A percentile compares a stretch with the other conserved stretches of the same genome.
Conservation (phyloP, 2,329 filamentous ascomycete species). For the Monosporascus sp. region DNA sequence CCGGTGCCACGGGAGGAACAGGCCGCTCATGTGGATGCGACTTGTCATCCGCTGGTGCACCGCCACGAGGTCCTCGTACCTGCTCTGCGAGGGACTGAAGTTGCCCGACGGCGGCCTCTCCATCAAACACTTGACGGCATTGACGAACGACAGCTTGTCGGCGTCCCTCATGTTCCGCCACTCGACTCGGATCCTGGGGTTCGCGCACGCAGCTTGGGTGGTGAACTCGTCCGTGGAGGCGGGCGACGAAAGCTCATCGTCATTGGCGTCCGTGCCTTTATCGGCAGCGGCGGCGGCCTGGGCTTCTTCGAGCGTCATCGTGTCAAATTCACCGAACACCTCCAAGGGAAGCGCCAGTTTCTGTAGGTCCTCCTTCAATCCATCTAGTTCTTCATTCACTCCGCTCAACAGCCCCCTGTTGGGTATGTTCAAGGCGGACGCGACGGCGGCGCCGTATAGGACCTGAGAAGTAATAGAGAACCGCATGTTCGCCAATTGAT, state of each 20-base stretch:
- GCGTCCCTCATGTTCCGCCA: constrained; percentile 25
- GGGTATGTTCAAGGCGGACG: constrained; percentile 20
- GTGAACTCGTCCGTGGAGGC: constrained; percentile 12
- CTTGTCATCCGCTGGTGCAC: constrained; percentile 29
- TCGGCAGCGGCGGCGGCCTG: constrained; percentile 13
- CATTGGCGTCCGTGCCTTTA: not conserved
- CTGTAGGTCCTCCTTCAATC: constrained; percentile 1
- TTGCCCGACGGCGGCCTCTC: constrained; percentile 21
- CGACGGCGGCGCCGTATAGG: constrained; percentile 21
- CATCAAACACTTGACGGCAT: constrained; percentile 29
- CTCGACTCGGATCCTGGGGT: constrained; percentile 21
- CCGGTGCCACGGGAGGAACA: constrained; percentile 36
- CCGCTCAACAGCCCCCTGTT: constrained; percentile 6
- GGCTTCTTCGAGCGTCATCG: constrained; percentile 20
- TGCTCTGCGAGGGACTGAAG: constrained; percentile 20
- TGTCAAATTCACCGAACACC: constrained; percentile 23
- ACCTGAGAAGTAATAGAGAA: constrained; percentile 19
- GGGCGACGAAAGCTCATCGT: not conserved
- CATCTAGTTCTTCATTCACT: constrained; percentile 10
- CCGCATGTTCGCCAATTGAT: constrained; percentile 16
- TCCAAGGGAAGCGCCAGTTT: constrained; percentile 5
- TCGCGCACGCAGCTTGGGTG: constrained; percentile 16
- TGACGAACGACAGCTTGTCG: constrained; percentile 26
- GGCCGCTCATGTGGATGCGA: constrained; percentile 25
- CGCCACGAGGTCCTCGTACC: constrained; percentile 33